Percentiles rank a stretch among this genome's conserved stretches.
Evolutionary conservation across 371 early-diverging fungal species (phyloP).

Genomic region (Mortierella sp.): DNA sequence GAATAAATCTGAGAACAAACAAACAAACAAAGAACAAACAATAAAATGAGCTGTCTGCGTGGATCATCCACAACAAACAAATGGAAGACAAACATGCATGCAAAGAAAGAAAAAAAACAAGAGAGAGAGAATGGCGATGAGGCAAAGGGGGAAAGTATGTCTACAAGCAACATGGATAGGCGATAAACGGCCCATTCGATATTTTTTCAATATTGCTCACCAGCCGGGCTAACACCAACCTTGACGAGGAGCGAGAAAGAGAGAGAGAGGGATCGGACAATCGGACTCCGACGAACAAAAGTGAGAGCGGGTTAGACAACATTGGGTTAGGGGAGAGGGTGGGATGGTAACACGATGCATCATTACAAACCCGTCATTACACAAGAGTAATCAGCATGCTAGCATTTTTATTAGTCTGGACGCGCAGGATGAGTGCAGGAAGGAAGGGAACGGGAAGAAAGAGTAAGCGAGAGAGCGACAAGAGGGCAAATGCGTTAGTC

Average conservation of each 20-base stretch:
- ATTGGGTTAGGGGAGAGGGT: no score
- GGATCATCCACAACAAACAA: neutral
- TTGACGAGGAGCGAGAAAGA: neutral
- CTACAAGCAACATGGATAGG: no score
- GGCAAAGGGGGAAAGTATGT: neutral
- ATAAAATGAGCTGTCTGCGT: neutral
- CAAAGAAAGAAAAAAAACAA: neutral
- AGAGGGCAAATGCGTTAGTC: neutral
- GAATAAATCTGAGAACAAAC: neutral
- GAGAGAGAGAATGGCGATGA: neutral
- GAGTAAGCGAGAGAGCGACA: neutral
- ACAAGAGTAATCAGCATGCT: neutral
- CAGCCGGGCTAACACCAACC: neutral
- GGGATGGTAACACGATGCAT: neutral
- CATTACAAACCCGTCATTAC: slow-evolving; percentile 1
- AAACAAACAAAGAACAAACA: neutral
- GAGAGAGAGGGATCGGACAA: neutral
- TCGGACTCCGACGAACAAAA: neutral
- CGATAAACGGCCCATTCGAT: neutral
- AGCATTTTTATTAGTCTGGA: no score
- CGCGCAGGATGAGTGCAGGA: no score
- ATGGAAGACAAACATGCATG: neutral
- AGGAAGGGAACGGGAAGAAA: no score
- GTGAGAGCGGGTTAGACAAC: neutral
- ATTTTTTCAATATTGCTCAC: neutral